Evolutionary conservation across 1,284 basidiomycete species (phyloP).

Genomic region (Omphalotus olearius): DNA sequence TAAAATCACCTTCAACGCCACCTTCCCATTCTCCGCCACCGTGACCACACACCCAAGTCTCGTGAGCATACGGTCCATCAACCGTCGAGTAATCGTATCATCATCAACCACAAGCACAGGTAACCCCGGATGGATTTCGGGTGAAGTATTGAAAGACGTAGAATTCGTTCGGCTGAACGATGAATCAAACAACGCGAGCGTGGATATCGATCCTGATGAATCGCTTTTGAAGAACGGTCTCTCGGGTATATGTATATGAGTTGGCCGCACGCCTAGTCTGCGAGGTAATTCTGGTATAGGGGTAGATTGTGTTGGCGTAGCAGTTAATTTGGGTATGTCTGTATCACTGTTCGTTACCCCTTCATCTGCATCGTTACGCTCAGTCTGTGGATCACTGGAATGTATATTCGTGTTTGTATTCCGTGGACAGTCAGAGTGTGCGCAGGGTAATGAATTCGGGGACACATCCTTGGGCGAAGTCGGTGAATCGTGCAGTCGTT

Average conservation of each 20-base stretch:
- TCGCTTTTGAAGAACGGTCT: constrained; percentile 9
- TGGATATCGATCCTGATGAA: not conserved
- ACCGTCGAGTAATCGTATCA: constrained; percentile 58
- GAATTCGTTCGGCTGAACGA: constrained; percentile 11
- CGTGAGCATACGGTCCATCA: constrained; percentile 68
- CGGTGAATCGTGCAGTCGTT: too few relatives aligned
- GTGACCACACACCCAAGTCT: constrained; percentile 64
- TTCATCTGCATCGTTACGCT: too few relatives aligned
- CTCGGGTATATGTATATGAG: constrained; percentile 18
- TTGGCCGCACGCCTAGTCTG: constrained; percentile 5
- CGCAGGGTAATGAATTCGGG: too few relatives aligned
- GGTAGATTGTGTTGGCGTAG: not conserved
- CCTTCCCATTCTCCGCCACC: constrained; percentile 72
- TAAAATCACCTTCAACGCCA: constrained; percentile 61
- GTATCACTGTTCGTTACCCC: too few relatives aligned
- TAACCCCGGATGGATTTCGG: constrained; percentile 13
- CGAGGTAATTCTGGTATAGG: not conserved
- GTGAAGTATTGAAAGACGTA: constrained; percentile 1
- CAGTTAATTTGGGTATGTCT: not conserved
- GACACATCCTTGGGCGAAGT: too few relatives aligned
- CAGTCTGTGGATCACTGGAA: too few relatives aligned
- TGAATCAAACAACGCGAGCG: constrained; percentile 23
- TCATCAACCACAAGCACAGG: constrained; percentile 60
- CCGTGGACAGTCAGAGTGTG: too few relatives aligned
- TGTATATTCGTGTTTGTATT: too few relatives aligned